Conservation (phyloP, 352 stramenopile genomes). For the Globisporangium mamillatum region DNA sequence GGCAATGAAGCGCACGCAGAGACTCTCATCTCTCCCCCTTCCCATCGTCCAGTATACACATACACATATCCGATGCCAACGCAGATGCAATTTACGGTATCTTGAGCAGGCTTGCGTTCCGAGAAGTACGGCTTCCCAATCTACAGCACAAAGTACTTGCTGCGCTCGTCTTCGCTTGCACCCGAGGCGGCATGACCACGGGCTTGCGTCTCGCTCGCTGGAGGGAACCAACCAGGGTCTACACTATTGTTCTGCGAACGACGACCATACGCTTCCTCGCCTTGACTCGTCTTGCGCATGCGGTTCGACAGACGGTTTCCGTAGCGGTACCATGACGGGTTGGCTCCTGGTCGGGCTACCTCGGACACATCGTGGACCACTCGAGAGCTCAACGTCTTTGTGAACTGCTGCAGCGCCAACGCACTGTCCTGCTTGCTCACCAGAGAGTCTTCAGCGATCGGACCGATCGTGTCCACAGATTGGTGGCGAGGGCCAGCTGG, state of each 20-base stretch:
- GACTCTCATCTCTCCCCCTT: background rate
- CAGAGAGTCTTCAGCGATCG: slow-evolving; percentile 33
- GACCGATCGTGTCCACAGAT: slow-evolving; percentile 42
- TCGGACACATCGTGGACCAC: slow-evolving; percentile 61
- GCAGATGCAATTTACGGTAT: background rate
- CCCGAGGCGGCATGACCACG: slow-evolving; percentile 36
- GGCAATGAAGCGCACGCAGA: background rate
- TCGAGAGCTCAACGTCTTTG: slow-evolving; percentile 72
- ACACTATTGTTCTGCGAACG: slow-evolving; percentile 71
- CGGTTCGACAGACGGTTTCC: slow-evolving; percentile 65
- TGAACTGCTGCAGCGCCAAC: slow-evolving; percentile 82
- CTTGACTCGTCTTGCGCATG: slow-evolving; percentile 56
- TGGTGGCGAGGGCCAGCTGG: slow-evolving; percentile 12
- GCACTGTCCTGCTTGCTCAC: slow-evolving; percentile 55
- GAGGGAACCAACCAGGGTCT: slow-evolving; percentile 40
- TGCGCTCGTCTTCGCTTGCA: slow-evolving; percentile 68
- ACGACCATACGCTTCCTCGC: slow-evolving; percentile 44
- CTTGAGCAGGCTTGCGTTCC: background rate
- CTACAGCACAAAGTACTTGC: slow-evolving; percentile 86
- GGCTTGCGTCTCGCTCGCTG: slow-evolving; percentile 23
- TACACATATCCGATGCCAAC: slow-evolving; percentile 8
- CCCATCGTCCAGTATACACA: slow-evolving; percentile 1
- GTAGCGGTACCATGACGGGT: slow-evolving; percentile 75
- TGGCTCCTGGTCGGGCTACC: slow-evolving; percentile 30
- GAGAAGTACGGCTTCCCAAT: background rate